These are phyloP conservation scores for Dalbergia cultrata DNA, from an alignment of 306 rosid genomes.

Conservation along the genomic window DNA sequence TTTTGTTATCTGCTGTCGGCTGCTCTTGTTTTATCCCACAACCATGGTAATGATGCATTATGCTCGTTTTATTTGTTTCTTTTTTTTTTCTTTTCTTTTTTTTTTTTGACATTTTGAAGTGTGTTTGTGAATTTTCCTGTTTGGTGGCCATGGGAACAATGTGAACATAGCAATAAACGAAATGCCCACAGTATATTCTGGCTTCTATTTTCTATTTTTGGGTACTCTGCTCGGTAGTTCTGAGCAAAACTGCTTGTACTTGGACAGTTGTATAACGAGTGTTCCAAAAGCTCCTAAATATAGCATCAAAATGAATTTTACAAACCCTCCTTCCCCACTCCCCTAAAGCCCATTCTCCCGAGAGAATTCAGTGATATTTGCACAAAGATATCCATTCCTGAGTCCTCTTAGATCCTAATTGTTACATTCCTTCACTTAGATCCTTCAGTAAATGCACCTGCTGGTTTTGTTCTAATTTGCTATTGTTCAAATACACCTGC, in stretches of 20 bases:
- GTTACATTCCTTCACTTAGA: not conserved
- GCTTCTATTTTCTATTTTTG: slow-evolving; percentile 21
- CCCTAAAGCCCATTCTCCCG: not conserved
- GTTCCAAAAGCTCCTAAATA: no score
- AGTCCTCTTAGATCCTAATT: not conserved
- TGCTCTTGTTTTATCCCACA: slow-evolving; percentile 72
- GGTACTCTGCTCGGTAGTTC: slow-evolving; percentile 26
- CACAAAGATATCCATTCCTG: not conserved
- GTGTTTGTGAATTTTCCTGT: no score
- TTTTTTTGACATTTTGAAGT: no score
- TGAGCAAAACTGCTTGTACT: not conserved
- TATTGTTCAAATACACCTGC: not conserved
- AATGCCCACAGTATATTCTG: not conserved
- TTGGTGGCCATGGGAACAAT: no score
- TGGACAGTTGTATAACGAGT: not conserved
- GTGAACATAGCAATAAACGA: no score
- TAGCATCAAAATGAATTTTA: not conserved
- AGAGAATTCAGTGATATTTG: not conserved
- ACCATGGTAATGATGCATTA: slow-evolving; percentile 65
- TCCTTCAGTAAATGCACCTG: slow-evolving; percentile 12
- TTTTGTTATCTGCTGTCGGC: slow-evolving; percentile 55
- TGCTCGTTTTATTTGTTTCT: not conserved
- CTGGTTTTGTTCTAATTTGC: not conserved
- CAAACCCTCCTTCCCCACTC: not conserved
- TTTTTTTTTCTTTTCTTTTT: not conserved